Evolutionary conservation across 2,329 filamentous ascomycete species (phyloP), one percentile per base, ranked within the genome.

Genomic region (Orbilia quercus): DNA sequence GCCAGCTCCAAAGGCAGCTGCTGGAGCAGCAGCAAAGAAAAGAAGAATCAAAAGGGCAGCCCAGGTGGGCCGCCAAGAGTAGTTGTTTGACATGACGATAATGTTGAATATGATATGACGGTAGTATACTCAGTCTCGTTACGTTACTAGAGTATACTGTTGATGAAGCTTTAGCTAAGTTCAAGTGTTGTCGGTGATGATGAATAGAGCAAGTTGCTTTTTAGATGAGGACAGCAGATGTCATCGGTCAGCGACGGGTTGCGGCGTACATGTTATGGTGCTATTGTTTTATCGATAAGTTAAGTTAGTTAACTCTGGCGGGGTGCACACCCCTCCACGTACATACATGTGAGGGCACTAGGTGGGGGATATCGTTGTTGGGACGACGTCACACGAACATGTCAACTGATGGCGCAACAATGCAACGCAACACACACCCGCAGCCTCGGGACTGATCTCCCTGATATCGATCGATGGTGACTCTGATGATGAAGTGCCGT

Each of bases 1-100:
- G 65, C 88, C 88, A 34, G 88, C 88, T 23, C 88, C 88, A 78
- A 90, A 90, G 2, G 88, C 88, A 20, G 82, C 82, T 1, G 83
- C 87, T 74, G 83, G 84, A 58, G 50, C 55, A 53, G 62, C 55
- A 16, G 70, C 70, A 83, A 82, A 20, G 87, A 86, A 81, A 48
- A 89, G 77, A n/a, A 86, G 79, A 69, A 90, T 80, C 58, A 87
- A 16, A 12, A 75, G 11, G 22, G 65, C 58, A 53, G 58, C 65
- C 65, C 47, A 66, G 25, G n/a, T n/a, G n/a, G 59, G 60, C 25
- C 72, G 54, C 65, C 65, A 72, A 20, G 51, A 62, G 25, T 20
- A 36, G 38, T 53, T 45, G 38, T 59, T 58, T 34, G 59, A 36
- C 67, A 65, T 65, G 51, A 36, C 45, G 40, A 36, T 44, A 20